Evolutionary conservation across 2,329 filamentous ascomycete genomes (phyloP).

Genomic region (Neurospora sp.): DNA sequence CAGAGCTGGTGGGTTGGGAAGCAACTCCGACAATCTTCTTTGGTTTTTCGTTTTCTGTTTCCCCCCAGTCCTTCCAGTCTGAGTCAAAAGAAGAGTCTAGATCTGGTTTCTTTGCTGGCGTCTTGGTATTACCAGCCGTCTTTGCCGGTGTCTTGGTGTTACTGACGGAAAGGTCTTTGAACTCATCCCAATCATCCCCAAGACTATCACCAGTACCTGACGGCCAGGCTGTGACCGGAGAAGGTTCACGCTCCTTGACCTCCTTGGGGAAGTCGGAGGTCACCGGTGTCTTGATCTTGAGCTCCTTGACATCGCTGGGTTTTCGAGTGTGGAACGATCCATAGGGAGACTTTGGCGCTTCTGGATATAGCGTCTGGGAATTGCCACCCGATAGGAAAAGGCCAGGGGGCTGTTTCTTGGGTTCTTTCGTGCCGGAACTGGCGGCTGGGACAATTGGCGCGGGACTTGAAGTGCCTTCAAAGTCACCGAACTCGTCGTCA

Average conservation of each 20-base stretch:
- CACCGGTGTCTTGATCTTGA: slow-evolving; percentile 38
- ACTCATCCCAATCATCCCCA: slow-evolving; percentile 42
- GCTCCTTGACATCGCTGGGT: slow-evolving; percentile 38
- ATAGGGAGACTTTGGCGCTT: slow-evolving; percentile 38
- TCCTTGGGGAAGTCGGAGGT: slow-evolving; percentile 24
- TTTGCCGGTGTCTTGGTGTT: slow-evolving; percentile 11
- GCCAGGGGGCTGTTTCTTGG: slow-evolving; percentile 19
- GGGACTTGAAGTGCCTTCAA: slow-evolving; percentile 16
- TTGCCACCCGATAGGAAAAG: slow-evolving; percentile 23
- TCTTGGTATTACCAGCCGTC: slow-evolving; percentile 7
- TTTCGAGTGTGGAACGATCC: slow-evolving; percentile 42
- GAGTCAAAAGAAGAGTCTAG: slow-evolving; percentile 26
- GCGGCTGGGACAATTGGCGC: slow-evolving; percentile 13
- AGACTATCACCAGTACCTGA: slow-evolving; percentile 23
- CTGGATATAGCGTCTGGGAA: slow-evolving; percentile 29
- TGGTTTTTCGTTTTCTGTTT: slow-evolving; percentile 8
- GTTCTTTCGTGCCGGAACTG: slow-evolving; percentile 1
- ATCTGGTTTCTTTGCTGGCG: slow-evolving; percentile 10
- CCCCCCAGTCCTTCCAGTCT: slow-evolving; percentile 40
- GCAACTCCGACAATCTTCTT: slow-evolving; percentile 10
- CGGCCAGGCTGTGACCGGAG: slow-evolving; percentile 39
- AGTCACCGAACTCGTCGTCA: slow-evolving; percentile 35
- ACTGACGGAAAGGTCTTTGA: slow-evolving; percentile 33
- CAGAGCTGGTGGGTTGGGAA: background rate
- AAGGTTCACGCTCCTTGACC: slow-evolving; percentile 25